Conservation (phyloP, 164 flowering plant genomes). For the Aristolochia fimbriata region DNA sequence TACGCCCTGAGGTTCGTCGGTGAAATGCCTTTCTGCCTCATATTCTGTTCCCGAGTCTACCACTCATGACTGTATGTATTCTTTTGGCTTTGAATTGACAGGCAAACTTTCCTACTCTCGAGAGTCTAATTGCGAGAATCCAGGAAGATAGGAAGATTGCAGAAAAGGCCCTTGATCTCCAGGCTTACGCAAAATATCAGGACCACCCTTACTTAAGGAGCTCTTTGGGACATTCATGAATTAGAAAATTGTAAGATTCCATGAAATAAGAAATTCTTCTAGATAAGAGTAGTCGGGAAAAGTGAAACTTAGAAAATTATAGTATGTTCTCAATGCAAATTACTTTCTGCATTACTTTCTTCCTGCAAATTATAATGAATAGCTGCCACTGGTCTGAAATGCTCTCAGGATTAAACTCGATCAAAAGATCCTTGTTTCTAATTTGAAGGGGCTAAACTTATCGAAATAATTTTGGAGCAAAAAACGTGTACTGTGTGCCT, state of each 20-base stretch:
- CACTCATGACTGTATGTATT: not conserved
- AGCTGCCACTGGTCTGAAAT: too few species aligned
- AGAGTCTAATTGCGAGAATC: constrained; percentile 59
- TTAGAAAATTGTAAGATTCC: not conserved
- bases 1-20: constrained; percentile 59
- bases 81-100: constrained; percentile 16
- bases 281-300: not conserved
- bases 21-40: not conserved
- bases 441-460: too few species aligned
- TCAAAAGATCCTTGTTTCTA: too few species aligned
- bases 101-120: constrained; percentile 75
- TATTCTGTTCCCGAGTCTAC: not conserved
- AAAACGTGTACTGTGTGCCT: too few species aligned
- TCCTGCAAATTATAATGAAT: too few species aligned
- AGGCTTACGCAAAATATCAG: constrained; percentile 42
- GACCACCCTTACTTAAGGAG: constrained; percentile 40
- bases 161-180: constrained; percentile 81
- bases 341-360: too few species aligned
- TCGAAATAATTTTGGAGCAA: too few species aligned
- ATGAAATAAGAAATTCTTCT: not conserved
- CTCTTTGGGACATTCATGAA: constrained; percentile 11
- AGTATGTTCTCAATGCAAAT: too few species aligned
- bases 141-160: constrained; percentile 66
- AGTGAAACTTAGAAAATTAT: not conserved
- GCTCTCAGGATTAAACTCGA: too few species aligned